Base-by-base conservation (phyloP, 306 rosid genomes). In the Dryas alaskensis region DNA sequence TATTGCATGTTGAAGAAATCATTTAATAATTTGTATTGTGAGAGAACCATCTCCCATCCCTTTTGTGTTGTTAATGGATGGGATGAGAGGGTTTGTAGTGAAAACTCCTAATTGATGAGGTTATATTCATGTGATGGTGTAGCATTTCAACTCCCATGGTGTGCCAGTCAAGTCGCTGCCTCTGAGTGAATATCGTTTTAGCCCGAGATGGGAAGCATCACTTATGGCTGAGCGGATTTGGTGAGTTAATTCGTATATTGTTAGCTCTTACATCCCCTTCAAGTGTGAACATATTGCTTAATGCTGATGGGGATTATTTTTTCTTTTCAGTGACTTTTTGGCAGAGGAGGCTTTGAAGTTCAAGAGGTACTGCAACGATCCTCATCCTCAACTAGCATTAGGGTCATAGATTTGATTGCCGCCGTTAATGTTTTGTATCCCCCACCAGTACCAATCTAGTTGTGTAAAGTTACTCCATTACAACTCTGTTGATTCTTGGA, bases 131-230 rank as follows among this genome's bases (percentile, higher is more conserved):
- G 67, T 45, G 43, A 65, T 76, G 74, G 10, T 84, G 78, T 50
- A 92, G 98, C 95, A 90, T 87, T 86, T 87, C 78, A 90, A 80
- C 87, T 52, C 87, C 49, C 96, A 86, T 62, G 87, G 91, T 83
- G 87, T 79, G 65, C 98, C 95, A 16, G 67, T 86, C 25, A 90
- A 90, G 76, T 92, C 97, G 0, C 81, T 83, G 51, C 78, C 67
- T 10, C 60, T 88, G 6, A 72, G 79, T n/a, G 91, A 90, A 43
- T 92, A 78, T 72, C 98, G 95, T 22, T 92, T 92, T 91, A 92
- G 98, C 81, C 98, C 98, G 4, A 89, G 98, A 86, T 92, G 98
- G 98, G 95, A 90, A 78, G 65, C 64, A 58, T 67, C 81, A 8
- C 80, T 10, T 64, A 92, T 92, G 97, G 89, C 95, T 47, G 98